phyloP scores from a whole-genome alignment of 768 basidiomycete species.

The Neoboletus brunneissimus region DNA sequence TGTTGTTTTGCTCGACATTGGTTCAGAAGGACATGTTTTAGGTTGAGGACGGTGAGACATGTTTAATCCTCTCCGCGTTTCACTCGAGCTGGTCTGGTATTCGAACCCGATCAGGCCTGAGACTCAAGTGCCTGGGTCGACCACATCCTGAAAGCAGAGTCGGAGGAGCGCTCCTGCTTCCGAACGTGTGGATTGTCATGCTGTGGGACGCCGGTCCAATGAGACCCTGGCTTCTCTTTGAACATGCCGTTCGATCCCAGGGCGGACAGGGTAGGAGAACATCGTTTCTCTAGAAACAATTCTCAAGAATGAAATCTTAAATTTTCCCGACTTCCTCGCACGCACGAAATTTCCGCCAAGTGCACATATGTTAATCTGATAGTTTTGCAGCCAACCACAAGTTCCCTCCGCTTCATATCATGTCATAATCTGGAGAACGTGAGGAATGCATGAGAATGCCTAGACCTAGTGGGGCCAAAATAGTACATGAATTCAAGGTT shows the following conservation, averaged over 20 bases:
- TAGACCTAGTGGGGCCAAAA: conserved; percentile 8
- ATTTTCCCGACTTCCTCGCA: not conserved
- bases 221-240: not conserved
- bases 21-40: not conserved
- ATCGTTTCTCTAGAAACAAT: conserved; percentile 5
- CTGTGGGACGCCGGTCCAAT: conserved; percentile 1
- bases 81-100: not conserved
- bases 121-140: conserved; percentile 2
- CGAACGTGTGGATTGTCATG: not conserved
- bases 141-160: conserved; percentile 3
- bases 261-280: not conserved
- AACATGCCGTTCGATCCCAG: conserved; percentile 6
- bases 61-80: not conserved
- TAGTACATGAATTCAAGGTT: conserved; percentile 6
- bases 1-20: not conserved
- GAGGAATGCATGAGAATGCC: conserved; percentile 22
- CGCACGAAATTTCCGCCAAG: conserved; percentile 13
- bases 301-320: conserved; percentile 10
- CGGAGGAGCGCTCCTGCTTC: not conserved
- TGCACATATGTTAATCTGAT: conserved; percentile 14
- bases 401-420: conserved; percentile 2
- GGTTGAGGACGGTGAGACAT: not conserved
- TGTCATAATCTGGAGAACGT: not conserved
- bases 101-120: not conserved
- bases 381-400: not conserved